Evolutionary conservation across 345 rosid genomes (phyloP).

Genomic region (Moricandia moricandioides): DNA sequence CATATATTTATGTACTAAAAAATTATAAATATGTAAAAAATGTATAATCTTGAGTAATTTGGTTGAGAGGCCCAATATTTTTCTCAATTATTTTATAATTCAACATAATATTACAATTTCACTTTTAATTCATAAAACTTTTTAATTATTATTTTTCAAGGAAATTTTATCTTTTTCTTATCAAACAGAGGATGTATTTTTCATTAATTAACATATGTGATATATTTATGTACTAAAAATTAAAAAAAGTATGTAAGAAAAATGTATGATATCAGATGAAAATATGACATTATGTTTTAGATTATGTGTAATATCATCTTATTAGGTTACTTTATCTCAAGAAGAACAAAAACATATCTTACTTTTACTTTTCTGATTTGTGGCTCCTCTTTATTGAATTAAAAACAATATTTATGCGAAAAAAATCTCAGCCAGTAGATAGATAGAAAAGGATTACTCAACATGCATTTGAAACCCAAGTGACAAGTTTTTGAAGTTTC

Average conservation of each 20-base stretch:
- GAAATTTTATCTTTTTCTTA: not conserved
- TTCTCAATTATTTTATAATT: too few relatives aligned
- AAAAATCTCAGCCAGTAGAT: constrained; percentile 31
- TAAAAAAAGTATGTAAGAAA: not conserved
- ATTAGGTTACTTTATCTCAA: not conserved
- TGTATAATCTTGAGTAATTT: too few relatives aligned
- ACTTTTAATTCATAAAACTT: too few relatives aligned
- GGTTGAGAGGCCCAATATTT: too few relatives aligned
- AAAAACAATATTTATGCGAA: not conserved
- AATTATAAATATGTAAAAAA: not conserved
- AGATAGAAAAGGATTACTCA: constrained; percentile 9
- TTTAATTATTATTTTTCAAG: too few relatives aligned
- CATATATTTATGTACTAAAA: not conserved
- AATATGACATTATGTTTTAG: not conserved
- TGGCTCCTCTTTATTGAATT: not conserved
- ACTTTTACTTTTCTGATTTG: not conserved
- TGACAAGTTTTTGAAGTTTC: not conserved
- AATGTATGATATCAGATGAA: not conserved
- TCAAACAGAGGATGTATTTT: not conserved
- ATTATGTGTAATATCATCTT: not conserved
- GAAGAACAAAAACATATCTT: not conserved
- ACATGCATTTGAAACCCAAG: constrained; percentile 26
- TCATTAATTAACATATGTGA: not conserved
- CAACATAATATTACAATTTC: too few relatives aligned
- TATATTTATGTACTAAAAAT: not conserved